Evolutionary conservation across 257 asterid genomes (phyloP).

Genomic region (Agastache rugosa): DNA sequence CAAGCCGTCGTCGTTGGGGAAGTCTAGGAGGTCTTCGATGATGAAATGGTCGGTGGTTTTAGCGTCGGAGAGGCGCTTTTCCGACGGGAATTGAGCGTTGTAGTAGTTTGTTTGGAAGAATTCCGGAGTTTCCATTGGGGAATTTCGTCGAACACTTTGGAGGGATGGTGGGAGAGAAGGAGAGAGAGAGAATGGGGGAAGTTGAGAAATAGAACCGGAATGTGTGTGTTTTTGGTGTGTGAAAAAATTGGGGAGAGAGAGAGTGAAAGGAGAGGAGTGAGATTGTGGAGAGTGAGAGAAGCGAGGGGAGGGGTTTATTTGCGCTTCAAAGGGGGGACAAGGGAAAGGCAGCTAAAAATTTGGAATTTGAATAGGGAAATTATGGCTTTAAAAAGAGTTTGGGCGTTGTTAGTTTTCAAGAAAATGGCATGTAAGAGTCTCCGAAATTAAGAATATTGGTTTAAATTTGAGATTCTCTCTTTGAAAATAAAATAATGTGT

Average conservation of each 20-base stretch:
- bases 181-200: background rate
- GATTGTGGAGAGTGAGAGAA: constrained; percentile 48
- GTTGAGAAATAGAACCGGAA: constrained; percentile 19
- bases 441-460: background rate
- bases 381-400: constrained; percentile 59
- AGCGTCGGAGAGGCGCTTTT: constrained; percentile 48
- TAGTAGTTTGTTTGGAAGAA: constrained; percentile 52
- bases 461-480: background rate
- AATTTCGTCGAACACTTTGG: background rate
- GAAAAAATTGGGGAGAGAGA: constrained; percentile 36
- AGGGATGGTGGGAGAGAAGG: background rate
- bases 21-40: constrained; percentile 82
- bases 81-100: constrained; percentile 46
- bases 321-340: constrained; percentile 63
- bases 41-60: constrained; percentile 62
- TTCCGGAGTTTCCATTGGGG: constrained; percentile 64
- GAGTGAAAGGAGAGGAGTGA: constrained; percentile 38
- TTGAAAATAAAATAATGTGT: background rate
- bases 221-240: constrained; percentile 35
- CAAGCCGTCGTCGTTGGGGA: constrained; percentile 67
- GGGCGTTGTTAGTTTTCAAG: constrained; percentile 31
- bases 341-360: constrained; percentile 51
- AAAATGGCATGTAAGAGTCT: constrained; percentile 15
- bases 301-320: constrained; percentile 73
- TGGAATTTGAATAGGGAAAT: constrained; percentile 74